Base-by-base conservation (phyloP, 2,329 filamentous ascomycete genomes). In the Lanzia echinophila region DNA sequence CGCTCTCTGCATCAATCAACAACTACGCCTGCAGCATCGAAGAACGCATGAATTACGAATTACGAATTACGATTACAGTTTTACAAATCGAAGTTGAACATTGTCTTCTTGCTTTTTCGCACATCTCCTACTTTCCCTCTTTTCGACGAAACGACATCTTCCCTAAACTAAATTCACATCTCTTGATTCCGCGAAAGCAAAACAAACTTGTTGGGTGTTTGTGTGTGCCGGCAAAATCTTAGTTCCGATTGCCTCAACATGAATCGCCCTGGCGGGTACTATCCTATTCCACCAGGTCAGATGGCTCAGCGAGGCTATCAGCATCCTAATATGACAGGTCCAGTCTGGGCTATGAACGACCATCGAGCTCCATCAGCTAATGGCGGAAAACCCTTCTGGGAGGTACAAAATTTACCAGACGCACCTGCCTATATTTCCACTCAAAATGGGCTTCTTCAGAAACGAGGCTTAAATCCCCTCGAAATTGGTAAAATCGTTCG, bases 351-450 rank as follows among this genome's bases (percentile, higher is more conserved):
- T 28, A 24, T 24, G 20, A 44, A 20, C 8, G 41, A 20, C 5
- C 19, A 19, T 6, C 41, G 41, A 28, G 11, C 41, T 15, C 19
- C 22, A 13, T 6, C 22, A 7, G 24, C 15, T 7, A 20, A 22
- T n/a, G 7, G 5, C 12, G 22, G 15, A 11, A 20, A 28, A 13
- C 11, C 24, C 8, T 28, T 44, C 41, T 55, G 53, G 49, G n/a
- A 34, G 7, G 20, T 54, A 12, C 28, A 20, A 22, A 54, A 50
- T 24, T 20, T 20, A 12, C 15, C 12, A 36, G 3, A 32, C 41
- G 54, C 54, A 20, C 52, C 51, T 7, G 60, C 62, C 15, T 34
- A 49, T 28, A 62, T 65, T 39, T 65, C 63, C 3, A 65, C 62
- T 15, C 33, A 53, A 2, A 19, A 31, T 15, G 54, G 63, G 34